Evolutionary conservation across 805 yeast genomes (phyloP).

Genomic region (Ogataea wickerhamii): DNA sequence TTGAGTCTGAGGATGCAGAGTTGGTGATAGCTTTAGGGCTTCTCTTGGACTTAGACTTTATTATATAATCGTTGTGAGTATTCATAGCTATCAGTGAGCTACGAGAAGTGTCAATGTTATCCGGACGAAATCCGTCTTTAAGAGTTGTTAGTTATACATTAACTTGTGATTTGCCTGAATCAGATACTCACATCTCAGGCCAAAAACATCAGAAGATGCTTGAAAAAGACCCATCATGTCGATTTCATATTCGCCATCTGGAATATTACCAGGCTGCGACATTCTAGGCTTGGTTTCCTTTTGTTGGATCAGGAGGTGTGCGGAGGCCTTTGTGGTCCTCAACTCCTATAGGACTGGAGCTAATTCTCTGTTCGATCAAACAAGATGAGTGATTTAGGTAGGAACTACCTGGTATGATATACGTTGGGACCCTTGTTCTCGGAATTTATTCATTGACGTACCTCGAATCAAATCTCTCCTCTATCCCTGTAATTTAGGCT

Average conservation of each 20-base stretch:
- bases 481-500: too few species aligned
- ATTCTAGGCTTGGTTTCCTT: too few species aligned
- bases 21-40: conserved; percentile 18
- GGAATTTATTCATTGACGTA: too few species aligned
- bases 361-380: too few species aligned
- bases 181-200: conserved; percentile 31
- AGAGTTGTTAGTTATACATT: not conserved
- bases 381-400: too few species aligned
- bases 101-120: conserved; percentile 26
- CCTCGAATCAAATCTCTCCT: too few species aligned
- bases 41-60: conserved; percentile 26
- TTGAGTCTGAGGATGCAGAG: conserved; percentile 4
- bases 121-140: conserved; percentile 33
- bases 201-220: conserved; percentile 26
- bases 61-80: conserved; percentile 19
- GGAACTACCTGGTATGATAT: too few species aligned
- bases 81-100: conserved; percentile 24
- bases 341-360: too few species aligned
- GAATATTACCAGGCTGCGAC: conserved; percentile 20
- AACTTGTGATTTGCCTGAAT: too few species aligned
- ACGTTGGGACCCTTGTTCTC: too few species aligned
- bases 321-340: too few species aligned
- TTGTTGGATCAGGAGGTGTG: too few species aligned
- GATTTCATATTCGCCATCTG: conserved; percentile 36
- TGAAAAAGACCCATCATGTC: conserved; percentile 29